These are phyloP conservation scores for Friedmanniomyces endolithicus DNA, from an alignment of 495 filamentous ascomycete species.

Conservation along the genomic window DNA sequence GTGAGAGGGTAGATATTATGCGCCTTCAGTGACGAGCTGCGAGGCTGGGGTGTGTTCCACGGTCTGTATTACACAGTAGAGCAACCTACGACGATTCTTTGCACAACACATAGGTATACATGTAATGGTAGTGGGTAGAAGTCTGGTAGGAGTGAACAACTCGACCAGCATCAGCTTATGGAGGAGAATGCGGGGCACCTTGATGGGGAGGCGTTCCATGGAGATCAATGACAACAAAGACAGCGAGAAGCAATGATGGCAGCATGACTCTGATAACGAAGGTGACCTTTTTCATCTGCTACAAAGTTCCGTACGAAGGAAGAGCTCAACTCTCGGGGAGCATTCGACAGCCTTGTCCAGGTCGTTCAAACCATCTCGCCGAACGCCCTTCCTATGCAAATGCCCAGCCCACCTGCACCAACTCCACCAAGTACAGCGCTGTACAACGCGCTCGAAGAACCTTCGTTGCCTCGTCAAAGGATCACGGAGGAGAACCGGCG, in stretches of 20 bases:
- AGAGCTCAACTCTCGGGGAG: neutral
- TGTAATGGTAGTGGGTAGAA: too few relatives aligned
- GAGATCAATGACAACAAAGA: too few relatives aligned
- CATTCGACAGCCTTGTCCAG: neutral
- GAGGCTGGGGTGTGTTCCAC: neutral
- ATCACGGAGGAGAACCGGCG: neutral
- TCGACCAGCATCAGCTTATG: too few relatives aligned
- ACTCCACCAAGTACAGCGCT: neutral
- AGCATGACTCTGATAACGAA: neutral
- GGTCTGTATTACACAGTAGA: neutral
- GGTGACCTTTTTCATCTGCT: neutral
- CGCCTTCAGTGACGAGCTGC: too few relatives aligned
- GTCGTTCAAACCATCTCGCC: neutral
- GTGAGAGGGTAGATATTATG: too few relatives aligned
- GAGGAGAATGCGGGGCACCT: too few relatives aligned
- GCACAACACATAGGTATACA: too few relatives aligned
- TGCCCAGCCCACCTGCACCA: too few relatives aligned
- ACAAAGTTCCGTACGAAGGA: neutral
- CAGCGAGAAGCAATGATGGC: too few relatives aligned
- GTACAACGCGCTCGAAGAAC: neutral
- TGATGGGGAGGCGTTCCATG: too few relatives aligned
- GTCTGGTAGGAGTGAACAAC: too few relatives aligned
- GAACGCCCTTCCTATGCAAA: neutral
- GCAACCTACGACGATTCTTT: too few relatives aligned
- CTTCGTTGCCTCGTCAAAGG: neutral